Percentiles rank a stretch among this genome's conserved stretches.
Conservation (phyloP, 345 rosid genomes). For the Salix dunnii region DNA sequence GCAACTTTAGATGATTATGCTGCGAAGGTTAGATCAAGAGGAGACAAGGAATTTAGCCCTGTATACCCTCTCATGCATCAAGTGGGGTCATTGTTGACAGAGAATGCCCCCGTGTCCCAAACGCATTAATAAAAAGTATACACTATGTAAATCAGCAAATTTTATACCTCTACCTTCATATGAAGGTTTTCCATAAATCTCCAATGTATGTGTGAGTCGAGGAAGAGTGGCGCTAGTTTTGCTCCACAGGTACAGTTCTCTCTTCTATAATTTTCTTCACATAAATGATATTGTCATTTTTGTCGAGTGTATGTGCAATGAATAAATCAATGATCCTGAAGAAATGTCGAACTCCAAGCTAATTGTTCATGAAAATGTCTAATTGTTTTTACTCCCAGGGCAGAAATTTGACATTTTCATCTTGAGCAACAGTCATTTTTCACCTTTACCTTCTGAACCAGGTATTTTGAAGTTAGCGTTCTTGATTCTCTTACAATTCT, state of each 20-base stretch:
- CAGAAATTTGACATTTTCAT: neutral
- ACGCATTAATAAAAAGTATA: neutral
- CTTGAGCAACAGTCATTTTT: neutral
- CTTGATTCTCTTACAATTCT: neutral
- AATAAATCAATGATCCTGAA: neutral
- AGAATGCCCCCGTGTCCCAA: conserved; percentile 23
- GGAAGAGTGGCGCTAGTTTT: neutral
- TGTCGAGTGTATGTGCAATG: neutral
- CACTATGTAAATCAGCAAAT: neutral
- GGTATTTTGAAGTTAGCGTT: neutral
- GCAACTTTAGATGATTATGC: conserved; percentile 97
- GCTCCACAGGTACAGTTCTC: neutral
- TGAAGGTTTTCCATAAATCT: neutral
- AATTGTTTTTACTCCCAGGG: neutral
- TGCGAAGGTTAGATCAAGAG: conserved; percentile 66
- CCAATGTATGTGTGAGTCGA: neutral
- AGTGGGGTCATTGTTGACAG: conserved; percentile 69
- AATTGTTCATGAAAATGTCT: neutral
- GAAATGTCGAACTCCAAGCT: neutral
- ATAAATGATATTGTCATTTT: neutral
- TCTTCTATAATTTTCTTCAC: neutral
- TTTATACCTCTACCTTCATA: neutral
- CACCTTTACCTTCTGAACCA: neutral
- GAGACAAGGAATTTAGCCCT: conserved; percentile 95
- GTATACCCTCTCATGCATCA: conserved; percentile 93